phyloP scores from a whole-genome alignment of 257 asterid species.

The Solanum pimpinellifolium region DNA sequence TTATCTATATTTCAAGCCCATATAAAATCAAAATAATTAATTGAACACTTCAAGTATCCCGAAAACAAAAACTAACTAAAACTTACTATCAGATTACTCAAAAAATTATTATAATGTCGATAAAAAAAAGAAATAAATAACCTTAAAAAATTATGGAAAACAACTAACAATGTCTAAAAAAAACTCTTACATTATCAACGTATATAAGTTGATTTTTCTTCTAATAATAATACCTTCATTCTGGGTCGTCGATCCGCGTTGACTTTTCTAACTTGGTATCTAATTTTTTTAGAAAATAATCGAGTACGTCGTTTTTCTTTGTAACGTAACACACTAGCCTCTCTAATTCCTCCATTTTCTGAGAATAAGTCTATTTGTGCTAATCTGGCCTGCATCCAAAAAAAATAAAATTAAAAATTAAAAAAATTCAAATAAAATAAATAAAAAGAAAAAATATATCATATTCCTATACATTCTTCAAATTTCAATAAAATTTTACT shows the following conservation, averaged over 20 bases:
- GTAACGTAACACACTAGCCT: constrained; percentile 67
- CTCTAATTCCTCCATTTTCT: constrained; percentile 61
- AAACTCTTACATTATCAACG: neutral
- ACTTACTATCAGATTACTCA: neutral
- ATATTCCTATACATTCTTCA: neutral
- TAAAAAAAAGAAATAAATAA: neutral
- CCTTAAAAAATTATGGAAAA: neutral
- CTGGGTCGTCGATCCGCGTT: constrained; percentile 82
- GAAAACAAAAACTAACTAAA: no score
- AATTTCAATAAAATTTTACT: neutral
- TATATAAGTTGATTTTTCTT: neutral
- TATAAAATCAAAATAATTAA: neutral
- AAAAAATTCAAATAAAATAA: neutral
- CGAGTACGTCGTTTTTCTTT: constrained; percentile 66
- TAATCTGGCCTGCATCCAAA: constrained; percentile 49
- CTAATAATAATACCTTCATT: constrained; percentile 44
- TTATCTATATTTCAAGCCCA: neutral
- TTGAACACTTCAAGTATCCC: neutral
- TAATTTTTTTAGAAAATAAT: constrained; percentile 63
- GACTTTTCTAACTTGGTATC: constrained; percentile 76
- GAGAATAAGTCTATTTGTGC: constrained; percentile 69
- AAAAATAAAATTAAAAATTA: neutral
- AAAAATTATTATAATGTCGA: neutral
- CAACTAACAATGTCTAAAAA: neutral
- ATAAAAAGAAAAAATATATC: neutral